Base-by-base conservation (phyloP, 2,329 filamentous ascomycete genomes). In the Fusarium sp. region DNA sequence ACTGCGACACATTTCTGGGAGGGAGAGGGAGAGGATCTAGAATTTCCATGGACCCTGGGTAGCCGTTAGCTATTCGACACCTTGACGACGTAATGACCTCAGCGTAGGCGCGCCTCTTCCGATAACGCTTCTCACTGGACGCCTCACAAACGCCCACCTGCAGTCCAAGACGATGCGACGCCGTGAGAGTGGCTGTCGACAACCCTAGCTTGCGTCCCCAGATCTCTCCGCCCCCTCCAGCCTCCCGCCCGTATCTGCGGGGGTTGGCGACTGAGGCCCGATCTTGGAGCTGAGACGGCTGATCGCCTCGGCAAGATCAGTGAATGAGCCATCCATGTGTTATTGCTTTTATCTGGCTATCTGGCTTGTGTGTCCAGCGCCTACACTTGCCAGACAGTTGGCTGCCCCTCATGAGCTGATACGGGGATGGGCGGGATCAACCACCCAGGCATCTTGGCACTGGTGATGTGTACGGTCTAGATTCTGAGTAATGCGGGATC, bases 51-150 rank as follows among this genome's bases (percentile, higher is more conserved):
- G 62, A 35, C 35, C 37, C 43, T 20, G 30, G 39, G 52, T 10
- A 35, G 14, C 30, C n/a, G 27, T 61, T 61, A 20, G 39, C 39
- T 30, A 61, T 45, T 61, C 39, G 27, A 48, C 32, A 30, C 30
- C 37, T 58, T 58, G 56, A 66, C 57, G 67, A 70, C 37, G 56
- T 9, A 62, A 70, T 66, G 62, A 57, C 56, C 39, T 63, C 61
- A 61, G 25, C 25, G 25, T 23, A 32, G 41, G 18, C n/a, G 61
- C 48, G 35, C 34, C 52, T 58, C 30, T 32, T 35, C 39, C 52
- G 35, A 52, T 18, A 16, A 39, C 10, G 50, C 32, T 43, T 64
- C 50, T 37, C 50, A 57, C 62, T 65, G 63, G 41, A 59, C 63
- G 54, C 63, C 63, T 59, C 39, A 16, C 30, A 11, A 23, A 30